Evolutionary conservation across 352 stramenopile species (phyloP), one percentile per base, ranked within the genome.

Genomic region (Elongisporangium prolatum): DNA sequence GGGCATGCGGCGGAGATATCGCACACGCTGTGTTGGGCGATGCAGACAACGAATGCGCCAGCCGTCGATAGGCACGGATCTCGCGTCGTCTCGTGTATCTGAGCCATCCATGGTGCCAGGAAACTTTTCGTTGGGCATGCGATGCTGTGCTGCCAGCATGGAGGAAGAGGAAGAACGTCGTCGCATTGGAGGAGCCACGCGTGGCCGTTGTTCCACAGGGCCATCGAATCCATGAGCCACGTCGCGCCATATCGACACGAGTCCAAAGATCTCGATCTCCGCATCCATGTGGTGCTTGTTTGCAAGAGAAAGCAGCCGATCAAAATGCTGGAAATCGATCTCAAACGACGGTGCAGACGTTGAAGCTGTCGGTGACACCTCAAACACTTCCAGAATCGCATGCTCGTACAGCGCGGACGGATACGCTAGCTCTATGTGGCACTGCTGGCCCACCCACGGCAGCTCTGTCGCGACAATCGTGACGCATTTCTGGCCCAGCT

Each of bases 401-500:
- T 92, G 83, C 49, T 92, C 83, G 56, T 74, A 92, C 21, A 92
- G 64, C 16, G 80, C 73, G 1, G 83, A 92, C 4, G 80, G 73
- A 51, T 91, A 89, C 11, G 63, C 65, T 1, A 69, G 75, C 65
- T 91, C 83, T 55, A 72, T 68, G 57, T 92, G 89, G 61, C 83
- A 92, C 56, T 91, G 80, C 65, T 92, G 83, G 10, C 80, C 83
- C 3, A 72, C 73, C 83, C 80, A 92, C 0, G 83, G 83, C 76
- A 89, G 84, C 65, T 92, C 83, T 0, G 83, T 89, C 6, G 68
- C 80, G 1, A 92, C 83, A 38, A 92, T 61, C 14, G 78, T 87
- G 25, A 92, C 54, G 48, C 77, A 87, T 55, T 91, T 90, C 58
- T 92, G 83, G 0, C 83, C 83, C 53, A 89, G 72, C 64, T 89